Percentiles rank a stretch among this genome's conserved stretches.
Evolutionary conservation across 768 basidiomycete genomes (phyloP).

Genomic region (Suillus lakei): DNA sequence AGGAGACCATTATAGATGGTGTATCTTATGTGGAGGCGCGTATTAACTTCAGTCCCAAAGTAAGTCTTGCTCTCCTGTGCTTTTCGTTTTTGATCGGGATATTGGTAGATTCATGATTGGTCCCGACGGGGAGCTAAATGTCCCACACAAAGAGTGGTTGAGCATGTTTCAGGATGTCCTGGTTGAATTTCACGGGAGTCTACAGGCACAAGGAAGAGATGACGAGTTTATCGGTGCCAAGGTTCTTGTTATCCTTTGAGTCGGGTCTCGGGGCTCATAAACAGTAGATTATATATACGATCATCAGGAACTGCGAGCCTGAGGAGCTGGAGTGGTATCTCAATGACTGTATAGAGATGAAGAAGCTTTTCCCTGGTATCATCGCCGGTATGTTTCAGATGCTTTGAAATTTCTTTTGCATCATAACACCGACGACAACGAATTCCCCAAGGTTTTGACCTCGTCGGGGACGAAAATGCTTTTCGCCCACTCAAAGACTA

Average conservation of each 20-base stretch:
- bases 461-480: constrained; percentile 77
- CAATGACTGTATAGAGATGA: constrained; percentile 77
- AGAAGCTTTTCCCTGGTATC: constrained; percentile 74
- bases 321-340: constrained; percentile 67
- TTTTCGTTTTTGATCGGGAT: background rate
- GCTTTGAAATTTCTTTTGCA: constrained; percentile 2
- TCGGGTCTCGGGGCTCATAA: background rate
- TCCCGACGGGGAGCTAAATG: constrained; percentile 56
- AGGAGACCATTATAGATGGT: constrained; percentile 67
- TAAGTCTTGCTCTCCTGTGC: constrained; percentile 30
- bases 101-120: constrained; percentile 56
- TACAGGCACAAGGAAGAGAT: constrained; percentile 55
- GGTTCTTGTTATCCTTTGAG: constrained; percentile 27
- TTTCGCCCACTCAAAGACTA: constrained; percentile 66
- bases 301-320: constrained; percentile 56
- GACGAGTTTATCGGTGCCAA: constrained; percentile 71
- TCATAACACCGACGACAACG: background rate
- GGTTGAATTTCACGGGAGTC: constrained; percentile 54
- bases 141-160: constrained; percentile 67
- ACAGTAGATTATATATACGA: constrained; percentile 71
- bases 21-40: constrained; percentile 74
- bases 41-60: constrained; percentile 66
- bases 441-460: constrained; percentile 63
- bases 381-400: constrained; percentile 56
- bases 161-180: constrained; percentile 55